These are phyloP conservation scores for Aspergillus indologenus DNA, from an alignment of 495 filamentous ascomycete species.

Conservation along the genomic window DNA sequence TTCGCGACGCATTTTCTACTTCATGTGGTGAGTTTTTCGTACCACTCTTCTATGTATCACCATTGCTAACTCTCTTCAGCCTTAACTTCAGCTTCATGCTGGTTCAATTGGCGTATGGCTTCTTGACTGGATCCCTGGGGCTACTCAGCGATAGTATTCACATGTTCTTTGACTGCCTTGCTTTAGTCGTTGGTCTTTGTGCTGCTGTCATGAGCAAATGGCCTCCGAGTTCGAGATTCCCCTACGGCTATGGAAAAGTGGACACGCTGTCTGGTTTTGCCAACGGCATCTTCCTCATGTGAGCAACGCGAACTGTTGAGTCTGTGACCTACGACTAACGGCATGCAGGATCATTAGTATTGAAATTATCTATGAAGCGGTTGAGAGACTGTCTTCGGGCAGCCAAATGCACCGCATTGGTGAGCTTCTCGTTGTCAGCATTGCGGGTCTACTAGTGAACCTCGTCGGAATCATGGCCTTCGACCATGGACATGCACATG, in stretches of 20 bases:
- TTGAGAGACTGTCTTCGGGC: constrained; percentile 79
- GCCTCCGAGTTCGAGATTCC: constrained; percentile 82
- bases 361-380: constrained; percentile 93
- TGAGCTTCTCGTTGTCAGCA: constrained; percentile 84
- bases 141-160: constrained; percentile 96
- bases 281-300: constrained; percentile 96
- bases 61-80: constrained; percentile 41
- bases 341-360: constrained; percentile 77
- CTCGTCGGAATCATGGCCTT: constrained; percentile 89
- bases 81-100: constrained; percentile 96
- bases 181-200: constrained; percentile 84
- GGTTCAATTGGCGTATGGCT: constrained; percentile 90
- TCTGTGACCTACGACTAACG: constrained; percentile 24
- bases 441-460: constrained; percentile 82
- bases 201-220: constrained; percentile 98
- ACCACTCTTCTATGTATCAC: background rate
- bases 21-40: constrained; percentile 67
- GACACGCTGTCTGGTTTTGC: constrained; percentile 95
- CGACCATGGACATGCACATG: constrained; percentile 61
- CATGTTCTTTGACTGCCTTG: constrained; percentile 99
- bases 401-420: constrained; percentile 76
- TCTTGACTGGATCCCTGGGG: constrained; percentile 86
- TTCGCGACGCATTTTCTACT: constrained; percentile 95
- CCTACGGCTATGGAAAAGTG: constrained; percentile 95
- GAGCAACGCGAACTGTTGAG: constrained; percentile 25